Conservation (phyloP, 768 basidiomycete species). For the Suillus sp. region DNA sequence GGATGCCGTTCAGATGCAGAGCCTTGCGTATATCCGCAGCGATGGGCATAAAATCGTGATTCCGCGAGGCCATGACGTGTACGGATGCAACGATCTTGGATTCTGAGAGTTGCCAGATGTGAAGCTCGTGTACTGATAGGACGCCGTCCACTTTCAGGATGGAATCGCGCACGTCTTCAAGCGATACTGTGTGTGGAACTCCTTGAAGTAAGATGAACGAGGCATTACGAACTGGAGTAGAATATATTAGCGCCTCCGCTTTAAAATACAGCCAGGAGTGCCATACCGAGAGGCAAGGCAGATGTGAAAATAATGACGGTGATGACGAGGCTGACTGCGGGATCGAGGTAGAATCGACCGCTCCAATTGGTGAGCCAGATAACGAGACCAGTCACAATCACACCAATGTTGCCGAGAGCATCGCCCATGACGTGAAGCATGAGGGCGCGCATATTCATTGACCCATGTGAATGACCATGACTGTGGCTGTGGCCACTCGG, state of each 20-base stretch:
- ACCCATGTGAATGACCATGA: constrained; percentile 50
- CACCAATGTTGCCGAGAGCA: constrained; percentile 96
- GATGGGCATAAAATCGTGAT: constrained; percentile 89
- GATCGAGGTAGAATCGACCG: constrained; percentile 92
- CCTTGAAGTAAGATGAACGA: constrained; percentile 95
- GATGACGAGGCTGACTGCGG: constrained; percentile 90
- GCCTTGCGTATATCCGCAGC: constrained; percentile 81
- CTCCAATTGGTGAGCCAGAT: constrained; percentile 88
- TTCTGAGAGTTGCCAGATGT: constrained; percentile 98
- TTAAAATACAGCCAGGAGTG: constrained; percentile 9
- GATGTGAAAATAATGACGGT: constrained; percentile 96
- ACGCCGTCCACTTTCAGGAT: constrained; percentile 86
- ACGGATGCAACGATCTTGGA: constrained; percentile 94
- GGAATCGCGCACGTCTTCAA: constrained; percentile 79
- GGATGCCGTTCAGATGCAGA: constrained; percentile 90
- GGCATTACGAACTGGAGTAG: constrained; percentile 70
- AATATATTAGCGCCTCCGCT: constrained; percentile 11
- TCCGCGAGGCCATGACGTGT: constrained; percentile 83
- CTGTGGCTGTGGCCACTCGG: constrained; percentile 23
- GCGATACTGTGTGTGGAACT: constrained; percentile 84
- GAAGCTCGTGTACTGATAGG: constrained; percentile 84
- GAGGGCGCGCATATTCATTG: constrained; percentile 98
- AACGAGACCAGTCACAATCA: constrained; percentile 91
- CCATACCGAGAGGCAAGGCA: constrained; percentile 83
- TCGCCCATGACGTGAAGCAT: constrained; percentile 95